Base-by-base conservation (phyloP, 257 asterid species). In the Solanum clarkiae region DNA sequence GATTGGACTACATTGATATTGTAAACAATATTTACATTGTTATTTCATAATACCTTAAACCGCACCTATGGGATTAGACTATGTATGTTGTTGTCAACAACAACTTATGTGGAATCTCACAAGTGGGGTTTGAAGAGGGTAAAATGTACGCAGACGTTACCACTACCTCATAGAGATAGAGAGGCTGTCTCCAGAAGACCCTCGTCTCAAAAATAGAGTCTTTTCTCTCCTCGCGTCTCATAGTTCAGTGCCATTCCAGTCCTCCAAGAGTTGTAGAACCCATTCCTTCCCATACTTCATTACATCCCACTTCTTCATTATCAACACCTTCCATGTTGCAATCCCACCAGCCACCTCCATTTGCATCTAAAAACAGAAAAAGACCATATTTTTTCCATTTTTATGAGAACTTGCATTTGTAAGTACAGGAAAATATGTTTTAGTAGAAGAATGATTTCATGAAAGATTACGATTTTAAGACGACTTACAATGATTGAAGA, bases 281-380 rank as follows among this genome's bases (percentile, higher is more conserved):
- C 86, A 92, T 86, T 69, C 97, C 98, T 83, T 96, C 99, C 99
- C 99, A 96, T 11, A 57, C 90, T 16, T 93, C 94, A 51, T 51
- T 89, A 91, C 90, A 91, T 0, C 99, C 99, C 5, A 96, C 96
- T 88, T 92, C 96, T 89, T 96, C 98, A 69, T 91, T 91, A 87
- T 93, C 99, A 24, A 96, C 93, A 45, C 98, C 99, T 92, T 92
- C 98, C 98, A 91, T 96, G 42, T 90, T 85, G 85, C 87, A 91
- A 70, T 91, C 95, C 99, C 99, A 94, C 98, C 94, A 94, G 69
- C 98, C 98, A 65, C 92, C 90, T 13, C 99, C 98, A 86, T 93
- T 93, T 83, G 93, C 92, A 90, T 94, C 99, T 95, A 91, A 87
- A 70, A 86, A 13, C 24, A 70, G 47, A 69, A 10, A 53, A 45